These are phyloP conservation scores for Eucalyptus cloeziana DNA, from an alignment of 345 rosid genomes.

Conservation along the genomic window DNA sequence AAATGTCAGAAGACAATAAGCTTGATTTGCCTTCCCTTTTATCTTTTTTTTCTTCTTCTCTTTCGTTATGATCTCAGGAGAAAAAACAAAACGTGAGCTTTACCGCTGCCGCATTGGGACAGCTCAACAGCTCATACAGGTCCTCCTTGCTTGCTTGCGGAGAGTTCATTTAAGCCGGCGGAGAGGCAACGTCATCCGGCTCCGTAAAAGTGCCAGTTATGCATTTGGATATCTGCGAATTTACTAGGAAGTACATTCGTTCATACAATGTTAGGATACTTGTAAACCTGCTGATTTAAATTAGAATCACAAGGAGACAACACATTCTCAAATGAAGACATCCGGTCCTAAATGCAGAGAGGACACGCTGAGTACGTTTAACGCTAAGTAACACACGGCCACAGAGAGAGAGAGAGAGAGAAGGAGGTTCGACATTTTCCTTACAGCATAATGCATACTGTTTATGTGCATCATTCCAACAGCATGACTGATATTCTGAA, in stretches of 20 bases:
- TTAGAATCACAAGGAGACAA: not conserved
- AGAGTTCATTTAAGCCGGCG: not conserved
- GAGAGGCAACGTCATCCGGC: not conserved
- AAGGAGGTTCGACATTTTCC: not conserved
- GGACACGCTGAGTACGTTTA: not conserved
- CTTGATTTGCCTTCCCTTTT: not conserved
- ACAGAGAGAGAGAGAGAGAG: not conserved
- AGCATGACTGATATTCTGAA: not conserved
- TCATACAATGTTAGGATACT: not conserved
- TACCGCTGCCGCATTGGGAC: not conserved
- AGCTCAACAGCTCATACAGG: not conserved
- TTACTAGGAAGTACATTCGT: not conserved
- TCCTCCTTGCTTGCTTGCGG: not conserved
- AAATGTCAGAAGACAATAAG: not conserved
- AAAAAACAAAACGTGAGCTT: not conserved
- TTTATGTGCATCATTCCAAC: not conserved
- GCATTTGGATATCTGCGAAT: not conserved
- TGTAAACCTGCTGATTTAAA: not conserved
- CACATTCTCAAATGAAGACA: not conserved
- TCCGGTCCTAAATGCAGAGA: not conserved
- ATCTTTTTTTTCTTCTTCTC: accelerated
- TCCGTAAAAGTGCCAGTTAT: not conserved
- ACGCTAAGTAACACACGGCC: not conserved
- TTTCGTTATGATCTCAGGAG: not conserved
- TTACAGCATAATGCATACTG: not conserved